A percentile compares a stretch with the other conserved stretches of the same genome.
Evolutionary conservation across 176 grass and related monocot species (phyloP).

Genomic region (Dendrocalamus sinicus): DNA sequence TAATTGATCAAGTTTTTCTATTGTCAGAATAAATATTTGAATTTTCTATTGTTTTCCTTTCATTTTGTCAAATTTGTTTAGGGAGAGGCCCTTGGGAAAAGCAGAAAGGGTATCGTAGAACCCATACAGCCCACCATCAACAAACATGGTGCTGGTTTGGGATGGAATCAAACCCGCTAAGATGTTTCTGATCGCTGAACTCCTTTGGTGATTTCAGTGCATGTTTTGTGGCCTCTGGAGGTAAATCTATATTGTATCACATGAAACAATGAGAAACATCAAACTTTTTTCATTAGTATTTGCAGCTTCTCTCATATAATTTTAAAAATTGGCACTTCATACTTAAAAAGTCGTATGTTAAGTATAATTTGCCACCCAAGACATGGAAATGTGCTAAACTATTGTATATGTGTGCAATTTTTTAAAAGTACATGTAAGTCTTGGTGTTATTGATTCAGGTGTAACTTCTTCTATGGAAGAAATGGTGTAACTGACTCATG

Average conservation of each 20-base stretch:
- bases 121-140: constrained; percentile 66
- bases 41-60: constrained; percentile 34
- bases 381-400: neutral
- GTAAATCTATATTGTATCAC: constrained; percentile 33
- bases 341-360: neutral
- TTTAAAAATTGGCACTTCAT: constrained; percentile 18
- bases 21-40: constrained; percentile 18
- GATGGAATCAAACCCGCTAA: constrained; percentile 60
- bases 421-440: constrained; percentile 1
- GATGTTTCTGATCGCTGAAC: constrained; percentile 20
- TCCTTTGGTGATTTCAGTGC: constrained; percentile 29
- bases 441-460: constrained; percentile 36
- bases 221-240: constrained; percentile 15
- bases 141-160: constrained; percentile 79
- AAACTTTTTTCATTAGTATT: constrained; percentile 7
- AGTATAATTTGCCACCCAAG: neutral
- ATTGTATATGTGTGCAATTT: neutral
- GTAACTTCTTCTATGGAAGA: constrained; percentile 25
- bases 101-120: constrained; percentile 78
- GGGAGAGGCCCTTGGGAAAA: constrained; percentile 79
- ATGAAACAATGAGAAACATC: neutral
- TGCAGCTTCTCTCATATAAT: neutral
- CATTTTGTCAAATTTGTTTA: constrained; percentile 30
- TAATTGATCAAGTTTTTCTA: constrained; percentile 7
- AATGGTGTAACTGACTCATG: constrained; percentile 2